These are phyloP conservation scores for Paecilomyces fulvus DNA, from an alignment of 2,329 filamentous ascomycete genomes.

Conservation along the genomic window DNA sequence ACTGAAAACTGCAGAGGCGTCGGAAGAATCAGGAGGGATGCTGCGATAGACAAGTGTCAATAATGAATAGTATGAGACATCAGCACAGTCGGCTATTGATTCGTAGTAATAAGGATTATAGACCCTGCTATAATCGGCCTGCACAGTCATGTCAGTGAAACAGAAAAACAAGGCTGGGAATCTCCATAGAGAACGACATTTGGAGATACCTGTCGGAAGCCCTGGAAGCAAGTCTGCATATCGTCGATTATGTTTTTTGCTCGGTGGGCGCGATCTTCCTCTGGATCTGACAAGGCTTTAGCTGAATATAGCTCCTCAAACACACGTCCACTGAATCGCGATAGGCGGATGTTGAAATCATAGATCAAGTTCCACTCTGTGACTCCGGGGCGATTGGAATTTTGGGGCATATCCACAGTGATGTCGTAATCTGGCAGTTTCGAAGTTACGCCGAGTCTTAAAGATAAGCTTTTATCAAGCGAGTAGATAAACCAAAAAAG, in stretches of 20 bases:
- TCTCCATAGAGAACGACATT: too few species aligned
- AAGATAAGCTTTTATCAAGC: slow-evolving; percentile 50
- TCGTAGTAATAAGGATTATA: slow-evolving; percentile 15
- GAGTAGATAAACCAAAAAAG: slow-evolving; percentile 55
- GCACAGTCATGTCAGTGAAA: not conserved
- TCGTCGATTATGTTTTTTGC: slow-evolving; percentile 6
- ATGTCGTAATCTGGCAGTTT: slow-evolving; percentile 54
- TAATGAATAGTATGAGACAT: slow-evolving; percentile 26
- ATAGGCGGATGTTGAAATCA: slow-evolving; percentile 47
- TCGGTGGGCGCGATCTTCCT: slow-evolving; percentile 16
- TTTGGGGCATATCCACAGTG: slow-evolving; percentile 34
- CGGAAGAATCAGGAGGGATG: slow-evolving; percentile 22
- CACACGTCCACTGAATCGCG: slow-evolving; percentile 50
- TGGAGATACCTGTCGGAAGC: not conserved
- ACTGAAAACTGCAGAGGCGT: slow-evolving; percentile 21
- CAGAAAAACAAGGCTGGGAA: too few species aligned
- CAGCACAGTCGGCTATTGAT: slow-evolving; percentile 22
- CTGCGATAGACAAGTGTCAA: slow-evolving; percentile 33
- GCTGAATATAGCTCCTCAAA: slow-evolving; percentile 50
- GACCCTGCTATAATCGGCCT: slow-evolving; percentile 9
- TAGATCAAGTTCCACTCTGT: slow-evolving; percentile 40
- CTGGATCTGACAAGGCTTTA: slow-evolving; percentile 20
- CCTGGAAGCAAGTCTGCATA: slow-evolving; percentile 8
- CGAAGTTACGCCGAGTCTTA: slow-evolving; percentile 52
- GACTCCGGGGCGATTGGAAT: not conserved